Conservation (phyloP, 257 asterid genomes). For the Knoxia roxburghii region DNA sequence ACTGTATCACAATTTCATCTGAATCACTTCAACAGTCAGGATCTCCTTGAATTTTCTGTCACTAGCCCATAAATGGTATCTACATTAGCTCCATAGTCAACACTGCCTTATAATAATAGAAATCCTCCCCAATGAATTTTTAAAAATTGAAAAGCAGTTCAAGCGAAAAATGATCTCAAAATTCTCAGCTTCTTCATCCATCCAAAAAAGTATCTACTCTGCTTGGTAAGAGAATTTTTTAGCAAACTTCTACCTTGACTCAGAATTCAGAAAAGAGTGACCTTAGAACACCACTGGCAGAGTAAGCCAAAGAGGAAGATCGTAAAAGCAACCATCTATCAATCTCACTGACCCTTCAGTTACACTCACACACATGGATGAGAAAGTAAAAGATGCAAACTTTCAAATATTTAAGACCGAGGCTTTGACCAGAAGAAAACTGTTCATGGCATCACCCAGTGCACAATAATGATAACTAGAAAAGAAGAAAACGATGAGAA, state of each 20-base stretch:
- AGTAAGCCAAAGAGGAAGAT: neutral
- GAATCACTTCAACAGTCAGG: neutral
- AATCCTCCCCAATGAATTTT: neutral
- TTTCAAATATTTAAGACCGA: neutral
- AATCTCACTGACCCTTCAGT: neutral
- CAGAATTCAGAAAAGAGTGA: neutral
- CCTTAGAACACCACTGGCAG: neutral
- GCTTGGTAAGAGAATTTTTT: neutral
- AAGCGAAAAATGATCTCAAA: no score
- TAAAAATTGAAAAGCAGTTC: no score
- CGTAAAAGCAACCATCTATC: neutral
- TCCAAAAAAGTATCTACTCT: no score
- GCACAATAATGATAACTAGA: neutral
- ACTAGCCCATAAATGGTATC: neutral
- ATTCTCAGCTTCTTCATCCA: neutral
- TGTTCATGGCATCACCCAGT: no score
- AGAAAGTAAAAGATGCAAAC: neutral
- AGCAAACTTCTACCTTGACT: neutral
- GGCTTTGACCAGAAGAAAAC: neutral
- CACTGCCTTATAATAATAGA: neutral
- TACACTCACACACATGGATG: neutral
- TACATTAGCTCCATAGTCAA: neutral
- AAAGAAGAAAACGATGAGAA: no score
- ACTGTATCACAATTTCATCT: neutral
- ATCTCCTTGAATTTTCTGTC: neutral